Conservation (phyloP, 352 stramenopile species). For the Globisporangium carolinianum region DNA sequence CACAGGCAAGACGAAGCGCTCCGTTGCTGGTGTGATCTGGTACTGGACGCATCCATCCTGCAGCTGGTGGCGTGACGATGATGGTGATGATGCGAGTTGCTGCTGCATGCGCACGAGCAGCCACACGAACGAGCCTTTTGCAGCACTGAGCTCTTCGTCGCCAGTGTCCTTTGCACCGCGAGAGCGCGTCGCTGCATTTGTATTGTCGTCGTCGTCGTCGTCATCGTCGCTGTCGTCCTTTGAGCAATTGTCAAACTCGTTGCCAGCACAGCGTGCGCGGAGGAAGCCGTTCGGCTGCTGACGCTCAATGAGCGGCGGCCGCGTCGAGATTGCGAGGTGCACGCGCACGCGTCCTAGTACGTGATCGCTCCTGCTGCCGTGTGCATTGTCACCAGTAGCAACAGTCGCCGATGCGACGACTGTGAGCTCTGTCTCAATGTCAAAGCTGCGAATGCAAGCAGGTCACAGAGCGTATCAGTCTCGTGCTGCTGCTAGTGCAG, state of each 20-base stretch:
- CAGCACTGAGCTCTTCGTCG: constrained; percentile 10
- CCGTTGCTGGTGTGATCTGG: constrained; percentile 37
- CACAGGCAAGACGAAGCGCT: constrained; percentile 43
- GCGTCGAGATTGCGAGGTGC: constrained; percentile 30
- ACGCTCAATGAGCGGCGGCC: constrained; percentile 24
- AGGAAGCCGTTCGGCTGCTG: constrained; percentile 31
- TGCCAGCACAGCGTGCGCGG: constrained; percentile 16
- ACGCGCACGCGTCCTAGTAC: constrained; percentile 28
- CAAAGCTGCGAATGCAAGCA: constrained; percentile 21
- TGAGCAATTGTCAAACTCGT: constrained; percentile 5
- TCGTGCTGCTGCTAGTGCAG: too few relatives aligned
- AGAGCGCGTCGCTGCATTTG: not conserved
- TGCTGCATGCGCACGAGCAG: constrained; percentile 43
- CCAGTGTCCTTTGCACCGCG: constrained; percentile 1
- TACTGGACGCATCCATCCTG: constrained; percentile 34
- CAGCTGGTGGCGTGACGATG: not conserved
- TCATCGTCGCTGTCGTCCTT: constrained; percentile 5
- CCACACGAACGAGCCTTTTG: constrained; percentile 33
- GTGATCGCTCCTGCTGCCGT: not conserved
- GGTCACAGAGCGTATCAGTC: not conserved
- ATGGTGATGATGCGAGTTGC: not conserved
- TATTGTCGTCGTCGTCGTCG: not conserved
- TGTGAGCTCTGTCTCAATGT: constrained; percentile 37
- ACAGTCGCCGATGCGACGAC: constrained; percentile 5
- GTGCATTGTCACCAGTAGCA: not conserved